These are phyloP conservation scores for Plasmodium chabaudi DNA, from an alignment of 169 alveolate genomes.

Conservation along the genomic window DNA sequence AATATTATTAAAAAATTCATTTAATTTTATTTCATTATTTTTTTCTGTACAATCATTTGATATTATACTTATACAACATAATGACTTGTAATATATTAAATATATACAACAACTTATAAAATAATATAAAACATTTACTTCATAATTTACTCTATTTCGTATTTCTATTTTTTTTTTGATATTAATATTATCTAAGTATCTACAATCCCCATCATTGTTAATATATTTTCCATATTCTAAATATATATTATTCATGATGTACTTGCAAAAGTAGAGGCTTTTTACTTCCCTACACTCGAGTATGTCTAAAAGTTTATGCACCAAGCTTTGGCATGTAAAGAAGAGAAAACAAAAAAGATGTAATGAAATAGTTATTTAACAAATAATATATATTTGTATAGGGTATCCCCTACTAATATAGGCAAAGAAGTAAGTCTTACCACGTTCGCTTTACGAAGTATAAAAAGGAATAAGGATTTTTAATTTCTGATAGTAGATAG, in stretches of 20 bases:
- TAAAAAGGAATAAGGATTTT: slow-evolving; percentile 53
- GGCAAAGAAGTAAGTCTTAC: not conserved
- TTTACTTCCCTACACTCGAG: slow-evolving; percentile 49
- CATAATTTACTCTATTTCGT: slow-evolving; percentile 10
- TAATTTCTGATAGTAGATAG: slow-evolving; percentile 26
- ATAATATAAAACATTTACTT: slow-evolving; percentile 31
- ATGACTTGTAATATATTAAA: slow-evolving; percentile 41
- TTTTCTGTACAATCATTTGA: slow-evolving; percentile 2
- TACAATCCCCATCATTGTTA: slow-evolving; percentile 63
- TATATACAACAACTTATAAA: slow-evolving; percentile 44
- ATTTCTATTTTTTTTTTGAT: slow-evolving; percentile 23
- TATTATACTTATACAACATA: slow-evolving; percentile 23
- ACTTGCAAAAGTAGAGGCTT: slow-evolving; percentile 59
- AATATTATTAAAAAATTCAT: slow-evolving; percentile 10
- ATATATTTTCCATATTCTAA: slow-evolving; percentile 50
- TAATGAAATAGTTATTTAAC: not conserved
- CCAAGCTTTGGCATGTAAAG: slow-evolving; percentile 1
- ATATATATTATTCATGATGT: slow-evolving; percentile 21
- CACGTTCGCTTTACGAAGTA: slow-evolving; percentile 26
- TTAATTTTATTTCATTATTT: slow-evolving; percentile 1
- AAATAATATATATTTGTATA: not conserved
- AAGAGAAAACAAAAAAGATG: not conserved
- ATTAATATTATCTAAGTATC: slow-evolving; percentile 56
- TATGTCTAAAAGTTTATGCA: slow-evolving; percentile 32
- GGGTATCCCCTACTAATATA: too few species aligned